Percentiles rank a stretch among this genome's conserved stretches.
These are phyloP conservation scores for Collybia nuda DNA, from an alignment of 768 basidiomycete species.

Conservation along the genomic window DNA sequence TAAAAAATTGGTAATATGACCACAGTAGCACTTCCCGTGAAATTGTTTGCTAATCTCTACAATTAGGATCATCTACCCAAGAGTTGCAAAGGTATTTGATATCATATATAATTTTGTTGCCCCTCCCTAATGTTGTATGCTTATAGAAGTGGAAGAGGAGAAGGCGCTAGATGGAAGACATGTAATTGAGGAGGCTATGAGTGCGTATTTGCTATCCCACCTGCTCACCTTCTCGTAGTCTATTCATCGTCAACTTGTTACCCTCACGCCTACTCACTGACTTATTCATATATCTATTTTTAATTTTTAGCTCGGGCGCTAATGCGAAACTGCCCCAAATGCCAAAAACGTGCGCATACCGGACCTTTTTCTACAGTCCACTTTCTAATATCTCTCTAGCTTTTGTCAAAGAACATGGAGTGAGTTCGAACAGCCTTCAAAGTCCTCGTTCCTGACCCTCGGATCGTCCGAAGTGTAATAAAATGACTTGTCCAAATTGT, in stretches of 20 bases:
- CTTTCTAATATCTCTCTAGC: conserved; percentile 36
- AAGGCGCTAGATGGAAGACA: conserved; percentile 74
- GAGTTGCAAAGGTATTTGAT: conserved; percentile 63
- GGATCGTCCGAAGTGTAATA: conserved; percentile 69
- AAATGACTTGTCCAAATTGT: conserved; percentile 83
- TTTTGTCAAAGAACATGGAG: conserved; percentile 79
- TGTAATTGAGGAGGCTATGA: conserved; percentile 91
- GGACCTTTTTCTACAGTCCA: background rate
- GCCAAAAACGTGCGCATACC: conserved; percentile 61
- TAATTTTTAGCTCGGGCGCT: conserved; percentile 64
- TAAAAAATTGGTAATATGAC: conserved; percentile 58
- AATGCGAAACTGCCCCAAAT: conserved; percentile 87
- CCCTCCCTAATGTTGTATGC: background rate
- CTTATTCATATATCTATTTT: too few relatives aligned
- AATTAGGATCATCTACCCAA: conserved; percentile 77
- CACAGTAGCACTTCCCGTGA: too few relatives aligned
- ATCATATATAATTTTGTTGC: background rate
- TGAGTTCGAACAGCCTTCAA: conserved; percentile 32
- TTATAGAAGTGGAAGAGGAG: conserved; percentile 73
- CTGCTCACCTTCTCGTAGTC: too few relatives aligned
- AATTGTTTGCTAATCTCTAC: background rate
- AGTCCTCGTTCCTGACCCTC: background rate
- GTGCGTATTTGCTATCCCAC: conserved; percentile 34
- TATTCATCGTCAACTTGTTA: too few relatives aligned
- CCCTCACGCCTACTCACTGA: conserved; percentile 4